A percentile compares a stretch with the other conserved stretches of the same genome.
Conservation (phyloP, 1,284 basidiomycete species). For the Rhodofomes roseus region DNA sequence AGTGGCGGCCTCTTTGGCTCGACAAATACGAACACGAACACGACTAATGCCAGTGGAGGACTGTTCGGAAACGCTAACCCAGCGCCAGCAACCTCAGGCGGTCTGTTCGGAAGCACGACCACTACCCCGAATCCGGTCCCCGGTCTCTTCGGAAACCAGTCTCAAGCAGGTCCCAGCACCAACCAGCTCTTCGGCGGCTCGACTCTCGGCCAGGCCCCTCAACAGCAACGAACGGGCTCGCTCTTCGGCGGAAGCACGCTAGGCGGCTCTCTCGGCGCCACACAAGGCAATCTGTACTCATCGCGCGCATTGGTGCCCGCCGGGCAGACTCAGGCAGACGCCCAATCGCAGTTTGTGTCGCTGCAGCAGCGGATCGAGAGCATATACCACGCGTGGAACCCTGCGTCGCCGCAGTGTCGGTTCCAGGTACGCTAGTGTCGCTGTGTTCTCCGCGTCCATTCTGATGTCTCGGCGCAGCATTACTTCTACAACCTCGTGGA, state of each 20-base stretch:
- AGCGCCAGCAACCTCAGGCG: background rate
- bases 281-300: conserved; percentile 26
- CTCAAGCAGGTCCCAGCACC: conserved; percentile 12
- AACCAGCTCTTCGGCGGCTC: conserved; percentile 25
- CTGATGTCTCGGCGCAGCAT: conserved; percentile 42
- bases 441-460: background rate
- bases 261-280: conserved; percentile 26
- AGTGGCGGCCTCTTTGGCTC: conserved; percentile 1
- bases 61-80: conserved; percentile 18
- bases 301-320: conserved; percentile 27
- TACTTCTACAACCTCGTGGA: conserved; percentile 88
- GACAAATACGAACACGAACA: background rate
- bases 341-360: conserved; percentile 55
- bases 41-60: conserved; percentile 14
- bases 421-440: conserved; percentile 65
- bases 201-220: conserved; percentile 24
- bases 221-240: conserved; percentile 24
- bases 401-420: conserved; percentile 64
- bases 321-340: conserved; percentile 50
- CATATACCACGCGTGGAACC: conserved; percentile 72
- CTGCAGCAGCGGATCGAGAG: conserved; percentile 62
- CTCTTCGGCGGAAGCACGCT: conserved; percentile 31
- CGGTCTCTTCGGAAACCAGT: conserved; percentile 17
- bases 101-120: conserved; percentile 3
- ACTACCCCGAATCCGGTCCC: conserved; percentile 10